phyloP scores from a whole-genome alignment of 495 filamentous ascomycete species.

The Podospora didyma region DNA sequence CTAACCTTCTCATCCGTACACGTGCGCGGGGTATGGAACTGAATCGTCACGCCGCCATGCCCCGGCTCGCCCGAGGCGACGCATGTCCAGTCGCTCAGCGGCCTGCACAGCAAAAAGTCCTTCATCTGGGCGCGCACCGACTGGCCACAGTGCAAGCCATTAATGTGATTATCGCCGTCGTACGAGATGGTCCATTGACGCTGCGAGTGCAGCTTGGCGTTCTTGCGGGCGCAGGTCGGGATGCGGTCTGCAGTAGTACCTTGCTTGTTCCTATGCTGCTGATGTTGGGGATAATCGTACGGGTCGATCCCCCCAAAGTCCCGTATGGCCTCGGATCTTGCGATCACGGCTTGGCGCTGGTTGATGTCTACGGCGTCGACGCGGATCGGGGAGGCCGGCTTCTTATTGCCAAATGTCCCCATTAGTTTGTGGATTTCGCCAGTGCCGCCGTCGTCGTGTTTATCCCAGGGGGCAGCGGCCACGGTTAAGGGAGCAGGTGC shows the following conservation, averaged over 20 bases:
- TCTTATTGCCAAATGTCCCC: too few relatives aligned
- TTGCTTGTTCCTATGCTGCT: not conserved
- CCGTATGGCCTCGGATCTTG: too few relatives aligned
- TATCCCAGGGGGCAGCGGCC: not conserved
- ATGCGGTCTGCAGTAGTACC: not conserved
- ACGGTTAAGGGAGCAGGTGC: too few relatives aligned
- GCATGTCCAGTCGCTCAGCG: conserved; percentile 9
- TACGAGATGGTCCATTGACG: conserved; percentile 8
- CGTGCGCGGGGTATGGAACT: conserved; percentile 10
- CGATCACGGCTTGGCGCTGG: not conserved
- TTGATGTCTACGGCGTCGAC: not conserved
- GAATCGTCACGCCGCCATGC: conserved; percentile 4
- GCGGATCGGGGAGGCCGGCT: not conserved
- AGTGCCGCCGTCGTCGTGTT: not conserved
- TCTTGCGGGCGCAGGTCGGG: conserved; percentile 5
- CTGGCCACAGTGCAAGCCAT: conserved; percentile 11
- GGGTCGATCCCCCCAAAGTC: too few relatives aligned
- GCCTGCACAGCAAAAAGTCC: not conserved
- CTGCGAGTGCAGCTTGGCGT: conserved; percentile 7
- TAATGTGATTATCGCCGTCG: conserved; percentile 2
- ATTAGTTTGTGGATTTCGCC: not conserved
- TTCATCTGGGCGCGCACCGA: conserved; percentile 1
- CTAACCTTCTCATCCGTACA: conserved; percentile 5
- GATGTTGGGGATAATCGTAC: not conserved
- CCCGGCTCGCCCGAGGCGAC: not conserved